Percentiles rank a stretch among this genome's conserved stretches.
Conservation (phyloP, 257 asterid species). For the Schizonepeta tenuifolia region DNA sequence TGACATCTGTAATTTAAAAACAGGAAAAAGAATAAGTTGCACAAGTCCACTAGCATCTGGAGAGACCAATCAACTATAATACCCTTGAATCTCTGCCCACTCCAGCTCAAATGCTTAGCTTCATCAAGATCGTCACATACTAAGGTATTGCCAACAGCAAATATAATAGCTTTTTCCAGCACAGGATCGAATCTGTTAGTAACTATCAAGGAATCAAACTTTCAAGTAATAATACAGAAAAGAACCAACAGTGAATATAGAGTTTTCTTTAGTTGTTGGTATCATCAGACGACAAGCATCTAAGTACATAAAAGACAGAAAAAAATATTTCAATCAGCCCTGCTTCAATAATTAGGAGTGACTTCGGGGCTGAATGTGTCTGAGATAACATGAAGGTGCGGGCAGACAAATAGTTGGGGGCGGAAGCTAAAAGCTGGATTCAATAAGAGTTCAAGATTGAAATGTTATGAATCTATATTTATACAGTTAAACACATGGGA, state of each 20-base stretch:
- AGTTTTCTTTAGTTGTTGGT: slow-evolving; percentile 11
- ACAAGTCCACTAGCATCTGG: slow-evolving; percentile 32
- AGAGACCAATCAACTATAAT: slow-evolving; percentile 33
- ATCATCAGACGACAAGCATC: slow-evolving; percentile 13
- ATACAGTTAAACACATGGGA: background rate
- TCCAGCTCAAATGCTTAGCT: slow-evolving; percentile 98
- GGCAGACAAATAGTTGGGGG: background rate
- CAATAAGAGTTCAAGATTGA: background rate
- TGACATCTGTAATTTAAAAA: slow-evolving; percentile 56
- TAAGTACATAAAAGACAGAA: background rate
- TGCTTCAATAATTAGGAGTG: background rate
- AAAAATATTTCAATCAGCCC: background rate
- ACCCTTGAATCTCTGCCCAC: slow-evolving; percentile 91
- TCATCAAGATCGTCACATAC: slow-evolving; percentile 93
- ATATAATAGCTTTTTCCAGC: slow-evolving; percentile 85
- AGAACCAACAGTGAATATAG: slow-evolving; percentile 21
- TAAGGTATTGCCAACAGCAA: slow-evolving; percentile 96
- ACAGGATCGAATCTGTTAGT: slow-evolving; percentile 67
- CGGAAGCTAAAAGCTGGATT: background rate
- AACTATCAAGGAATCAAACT: slow-evolving; percentile 60
- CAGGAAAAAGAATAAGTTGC: slow-evolving; percentile 2
- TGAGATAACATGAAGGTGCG: background rate
- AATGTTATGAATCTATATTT: background rate
- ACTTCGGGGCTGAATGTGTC: background rate
- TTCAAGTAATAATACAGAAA: slow-evolving; percentile 7